Evolutionary conservation across 192 early-diverging fungal species (phyloP).

Genomic region (Backusella tuberculispora): DNA sequence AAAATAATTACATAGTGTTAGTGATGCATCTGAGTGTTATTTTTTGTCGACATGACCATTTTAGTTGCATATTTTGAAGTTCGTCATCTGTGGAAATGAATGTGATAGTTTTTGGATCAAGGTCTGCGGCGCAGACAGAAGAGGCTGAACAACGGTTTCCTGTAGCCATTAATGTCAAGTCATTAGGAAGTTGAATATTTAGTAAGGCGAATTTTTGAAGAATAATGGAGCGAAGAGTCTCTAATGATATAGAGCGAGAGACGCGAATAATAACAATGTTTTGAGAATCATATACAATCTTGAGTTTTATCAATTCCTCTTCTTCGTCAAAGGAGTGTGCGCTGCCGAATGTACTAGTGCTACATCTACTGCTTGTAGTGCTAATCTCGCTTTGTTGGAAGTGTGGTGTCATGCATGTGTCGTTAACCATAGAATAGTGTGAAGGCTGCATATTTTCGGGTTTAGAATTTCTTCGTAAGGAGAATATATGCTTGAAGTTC

Average conservation of each 20-base stretch:
- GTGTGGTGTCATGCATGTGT: neutral
- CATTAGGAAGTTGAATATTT: neutral
- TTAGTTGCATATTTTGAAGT: conserved; percentile 15
- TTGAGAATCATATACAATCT: conserved; percentile 16
- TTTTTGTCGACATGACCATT: conserved; percentile 14
- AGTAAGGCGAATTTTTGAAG: conserved; percentile 10
- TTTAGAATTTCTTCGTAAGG: neutral
- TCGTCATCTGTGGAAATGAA: neutral
- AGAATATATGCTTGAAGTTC: neutral
- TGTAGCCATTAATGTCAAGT: neutral
- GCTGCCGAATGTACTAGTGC: neutral
- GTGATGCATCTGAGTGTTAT: conserved; percentile 5
- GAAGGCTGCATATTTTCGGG: neutral
- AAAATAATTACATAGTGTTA: conserved; percentile 1
- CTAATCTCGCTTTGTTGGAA: conserved; percentile 11
- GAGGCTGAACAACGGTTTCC: conserved; percentile 5
- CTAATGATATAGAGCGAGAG: neutral
- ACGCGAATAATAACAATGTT: conserved; percentile 17
- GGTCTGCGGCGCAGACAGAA: conserved; percentile 7
- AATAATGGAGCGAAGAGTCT: neutral
- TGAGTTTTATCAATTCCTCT: neutral
- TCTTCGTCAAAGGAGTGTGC: neutral
- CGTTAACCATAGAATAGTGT: neutral
- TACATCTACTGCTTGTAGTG: neutral
- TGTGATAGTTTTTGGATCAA: conserved; percentile 3